These are phyloP conservation scores for Termitomyces eurrhizus DNA, from an alignment of 768 basidiomycete species.

Conservation along the genomic window DNA sequence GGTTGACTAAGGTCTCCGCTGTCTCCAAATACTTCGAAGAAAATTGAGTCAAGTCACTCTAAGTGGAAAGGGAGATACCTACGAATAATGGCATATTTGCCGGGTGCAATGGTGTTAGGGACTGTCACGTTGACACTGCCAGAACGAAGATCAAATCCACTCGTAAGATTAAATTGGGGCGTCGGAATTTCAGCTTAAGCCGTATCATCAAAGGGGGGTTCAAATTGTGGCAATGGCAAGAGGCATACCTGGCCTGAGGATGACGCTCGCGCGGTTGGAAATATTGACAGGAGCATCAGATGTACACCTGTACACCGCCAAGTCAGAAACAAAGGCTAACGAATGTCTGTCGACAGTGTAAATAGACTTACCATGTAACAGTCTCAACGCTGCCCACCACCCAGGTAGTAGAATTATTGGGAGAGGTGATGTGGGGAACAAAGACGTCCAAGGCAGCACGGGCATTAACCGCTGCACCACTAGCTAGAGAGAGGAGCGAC, in stretches of 20 bases:
- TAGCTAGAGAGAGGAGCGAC: slow-evolving; percentile 18
- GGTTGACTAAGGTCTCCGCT: slow-evolving; percentile 41
- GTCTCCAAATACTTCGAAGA: slow-evolving; percentile 36
- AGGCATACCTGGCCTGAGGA: slow-evolving; percentile 26
- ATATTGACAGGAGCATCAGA: slow-evolving; percentile 33
- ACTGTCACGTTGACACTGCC: slow-evolving; percentile 33
- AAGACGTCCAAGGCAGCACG: slow-evolving; percentile 24
- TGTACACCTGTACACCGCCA: slow-evolving; percentile 29
- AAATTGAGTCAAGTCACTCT: neutral
- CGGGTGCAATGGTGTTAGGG: slow-evolving; percentile 9
- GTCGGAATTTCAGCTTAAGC: neutral
- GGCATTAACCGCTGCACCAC: slow-evolving; percentile 12
- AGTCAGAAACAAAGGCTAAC: neutral
- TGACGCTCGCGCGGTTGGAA: slow-evolving; percentile 32
- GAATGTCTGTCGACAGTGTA: neutral
- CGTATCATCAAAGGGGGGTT: neutral
- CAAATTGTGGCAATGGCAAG: no score
- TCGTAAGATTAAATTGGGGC: slow-evolving; percentile 17
- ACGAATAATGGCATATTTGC: neutral
- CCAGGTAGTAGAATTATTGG: slow-evolving; percentile 24
- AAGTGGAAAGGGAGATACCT: neutral
- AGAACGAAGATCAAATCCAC: slow-evolving; percentile 29
- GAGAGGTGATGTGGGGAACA: slow-evolving; percentile 24
- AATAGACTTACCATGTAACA: slow-evolving; percentile 25
- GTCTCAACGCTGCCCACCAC: slow-evolving; percentile 19